Percentiles rank a stretch among this genome's conserved stretches.
Conservation (phyloP, 805 yeast species). For the Starmerella cellae region DNA sequence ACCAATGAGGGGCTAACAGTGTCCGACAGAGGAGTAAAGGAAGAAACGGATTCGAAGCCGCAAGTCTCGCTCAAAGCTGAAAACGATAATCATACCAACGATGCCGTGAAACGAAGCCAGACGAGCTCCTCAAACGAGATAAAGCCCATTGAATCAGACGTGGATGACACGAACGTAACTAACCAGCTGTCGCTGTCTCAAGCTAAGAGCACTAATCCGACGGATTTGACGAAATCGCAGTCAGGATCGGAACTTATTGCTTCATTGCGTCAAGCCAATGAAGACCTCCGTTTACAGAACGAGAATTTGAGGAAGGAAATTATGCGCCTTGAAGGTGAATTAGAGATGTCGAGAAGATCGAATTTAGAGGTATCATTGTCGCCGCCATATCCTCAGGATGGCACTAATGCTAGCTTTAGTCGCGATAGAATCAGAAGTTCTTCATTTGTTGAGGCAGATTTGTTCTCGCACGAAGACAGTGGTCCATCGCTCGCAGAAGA, state of each 20-base stretch:
- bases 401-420: not conserved
- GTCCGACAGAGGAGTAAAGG: no score
- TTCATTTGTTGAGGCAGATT: constrained; percentile 27
- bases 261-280: constrained; percentile 28
- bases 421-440: constrained; percentile 14
- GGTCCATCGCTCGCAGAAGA: constrained; percentile 35
- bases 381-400: constrained; percentile 12
- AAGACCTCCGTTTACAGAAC: constrained; percentile 27
- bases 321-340: constrained; percentile 23
- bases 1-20: no score
- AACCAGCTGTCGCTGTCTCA: no score
- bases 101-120: no score
- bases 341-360: constrained; percentile 13
- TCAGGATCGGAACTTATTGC: constrained; percentile 11
- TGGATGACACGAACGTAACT: no score
- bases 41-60: no score
- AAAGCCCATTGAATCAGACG: no score
- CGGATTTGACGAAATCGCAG: no score
- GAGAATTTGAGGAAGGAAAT: constrained; percentile 28
- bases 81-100: no score
- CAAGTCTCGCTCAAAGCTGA: no score
- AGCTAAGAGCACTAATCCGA: no score
- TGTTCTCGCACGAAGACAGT: constrained; percentile 39
- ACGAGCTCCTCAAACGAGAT: no score
- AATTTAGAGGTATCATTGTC: constrained; percentile 21